phyloP scores from a whole-genome alignment of 202 grass and related monocot genomes.

The Elaeis oleifera region DNA sequence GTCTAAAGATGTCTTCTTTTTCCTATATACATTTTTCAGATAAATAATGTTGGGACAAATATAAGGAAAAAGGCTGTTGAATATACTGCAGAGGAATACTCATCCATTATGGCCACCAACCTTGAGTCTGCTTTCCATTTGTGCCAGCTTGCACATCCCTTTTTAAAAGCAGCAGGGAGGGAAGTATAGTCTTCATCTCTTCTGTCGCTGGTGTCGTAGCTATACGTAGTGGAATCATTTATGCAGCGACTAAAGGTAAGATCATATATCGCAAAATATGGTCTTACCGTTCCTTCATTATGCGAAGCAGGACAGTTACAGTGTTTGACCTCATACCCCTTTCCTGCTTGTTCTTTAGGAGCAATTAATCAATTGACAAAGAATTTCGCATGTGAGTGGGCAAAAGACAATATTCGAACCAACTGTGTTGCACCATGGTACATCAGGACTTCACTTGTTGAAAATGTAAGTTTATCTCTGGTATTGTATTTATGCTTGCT shows the following conservation, averaged over 20 bases:
- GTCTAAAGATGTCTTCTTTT: no score
- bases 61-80: conserved; percentile 57
- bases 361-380: conserved; percentile 89
- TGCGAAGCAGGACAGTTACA: no score
- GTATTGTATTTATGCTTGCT: neutral
- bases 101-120: conserved; percentile 52
- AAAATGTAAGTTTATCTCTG: conserved; percentile 33
- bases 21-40: conserved; percentile 27
- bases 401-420: conserved; percentile 70
- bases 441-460: conserved; percentile 62
- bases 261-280: no score
- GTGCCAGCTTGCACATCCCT: conserved; percentile 73
- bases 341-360: conserved; percentile 27
- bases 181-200: conserved; percentile 78
- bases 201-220: conserved; percentile 54
- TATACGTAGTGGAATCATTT: conserved; percentile 37
- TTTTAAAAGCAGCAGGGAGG: conserved; percentile 45
- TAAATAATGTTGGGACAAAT: conserved; percentile 91
- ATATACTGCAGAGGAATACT: conserved; percentile 46
- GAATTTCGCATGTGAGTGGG: conserved; percentile 94
- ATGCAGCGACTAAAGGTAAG: conserved; percentile 84
- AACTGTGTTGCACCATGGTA: conserved; percentile 86
- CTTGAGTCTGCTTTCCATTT: conserved; percentile 64
- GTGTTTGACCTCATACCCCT: conserved; percentile 2
- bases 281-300: no score